These are phyloP conservation scores for Meyerozyma elateridarum DNA, from an alignment of 1,139 yeast species.

Conservation along the genomic window DNA sequence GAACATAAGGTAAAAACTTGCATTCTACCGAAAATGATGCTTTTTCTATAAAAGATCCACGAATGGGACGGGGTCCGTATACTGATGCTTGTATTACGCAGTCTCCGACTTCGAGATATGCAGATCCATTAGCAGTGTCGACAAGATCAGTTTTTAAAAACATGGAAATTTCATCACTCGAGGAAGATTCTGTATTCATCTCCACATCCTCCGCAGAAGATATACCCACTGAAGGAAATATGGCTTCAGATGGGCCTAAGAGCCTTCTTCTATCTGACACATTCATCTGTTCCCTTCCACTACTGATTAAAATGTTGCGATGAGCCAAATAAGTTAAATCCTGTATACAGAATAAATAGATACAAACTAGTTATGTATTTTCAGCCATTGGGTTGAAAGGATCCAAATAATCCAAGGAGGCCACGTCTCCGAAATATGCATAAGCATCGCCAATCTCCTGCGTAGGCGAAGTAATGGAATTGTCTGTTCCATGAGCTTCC, in stretches of 20 bases:
- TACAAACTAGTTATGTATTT: neutral
- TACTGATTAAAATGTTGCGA: too few relatives aligned
- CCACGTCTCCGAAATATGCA: slow-evolving; percentile 2
- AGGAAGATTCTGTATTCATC: neutral
- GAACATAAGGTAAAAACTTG: slow-evolving; percentile 50
- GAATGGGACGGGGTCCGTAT: slow-evolving; percentile 85
- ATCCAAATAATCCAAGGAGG: slow-evolving; percentile 19
- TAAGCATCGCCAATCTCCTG: neutral
- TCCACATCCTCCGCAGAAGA: slow-evolving; percentile 7
- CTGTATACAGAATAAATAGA: too few relatives aligned
- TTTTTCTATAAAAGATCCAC: slow-evolving; percentile 67
- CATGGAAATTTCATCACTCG: neutral
- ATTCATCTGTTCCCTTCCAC: too few relatives aligned
- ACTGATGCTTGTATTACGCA: slow-evolving; percentile 66
- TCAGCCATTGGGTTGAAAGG: slow-evolving; percentile 16
- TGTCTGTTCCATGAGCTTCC: too few relatives aligned
- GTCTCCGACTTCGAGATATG: slow-evolving; percentile 66
- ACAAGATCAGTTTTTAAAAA: slow-evolving; percentile 24
- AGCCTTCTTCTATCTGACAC: slow-evolving; percentile 65
- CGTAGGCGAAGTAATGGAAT: neutral
- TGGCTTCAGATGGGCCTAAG: slow-evolving; percentile 60
- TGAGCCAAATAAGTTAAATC: too few relatives aligned
- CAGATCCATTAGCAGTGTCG: slow-evolving; percentile 77
- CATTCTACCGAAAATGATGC: slow-evolving; percentile 69
- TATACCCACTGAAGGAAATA: slow-evolving; percentile 35